Evolutionary conservation across 2,329 filamentous ascomycete species (phyloP), one percentile per base, ranked within the genome.

Genomic region (Aspergillus puulaauensis): DNA sequence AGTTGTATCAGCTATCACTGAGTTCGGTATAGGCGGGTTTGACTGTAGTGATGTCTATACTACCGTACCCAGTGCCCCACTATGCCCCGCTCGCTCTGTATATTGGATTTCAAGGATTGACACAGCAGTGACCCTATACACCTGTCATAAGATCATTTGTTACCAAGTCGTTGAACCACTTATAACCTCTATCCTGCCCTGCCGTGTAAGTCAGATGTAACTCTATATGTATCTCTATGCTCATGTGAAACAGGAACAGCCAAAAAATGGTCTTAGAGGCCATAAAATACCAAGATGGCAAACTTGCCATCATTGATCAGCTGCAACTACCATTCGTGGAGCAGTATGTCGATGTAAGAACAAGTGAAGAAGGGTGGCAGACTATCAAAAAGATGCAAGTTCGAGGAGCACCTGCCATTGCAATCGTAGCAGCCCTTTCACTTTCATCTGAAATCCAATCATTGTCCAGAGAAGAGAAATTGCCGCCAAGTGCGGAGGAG

Each of bases 391-490:
- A 85, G 50, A 88, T 88, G 86, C 82, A 83, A 63, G 79, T 81
- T 15, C 81, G 86, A 52, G 89, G 91, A 41, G 95, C 95, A 5
- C 95, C 95, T 0, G 95, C 95, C 46, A 99, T 99, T 73, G 95
- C 95, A 45, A 98, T 99, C 63, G 95, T 99, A n/a, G 95, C 95
- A 21, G 90, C 90, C 19, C 83, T 99, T 35, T 88, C 90, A 2
- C 84, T 97, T 37, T 93, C 92, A 1, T 90, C 96, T 8, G 93
- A 98, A 73, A 77, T 98, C 8, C 80, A 86, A 51, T 83, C 68
- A 58, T 76, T 75, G 7, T 54, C 66, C 7, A 50, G 63, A 3
- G 41, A 63, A 21, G 64, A 66, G 15, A 80, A 79, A 63, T 65
- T 82, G 6, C 77, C 83, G 1, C 61, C 75, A 35, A 74, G 79